phyloP scores from a whole-genome alignment of 2,329 filamentous ascomycete genomes.

The Coniochaeta ligniaria region DNA sequence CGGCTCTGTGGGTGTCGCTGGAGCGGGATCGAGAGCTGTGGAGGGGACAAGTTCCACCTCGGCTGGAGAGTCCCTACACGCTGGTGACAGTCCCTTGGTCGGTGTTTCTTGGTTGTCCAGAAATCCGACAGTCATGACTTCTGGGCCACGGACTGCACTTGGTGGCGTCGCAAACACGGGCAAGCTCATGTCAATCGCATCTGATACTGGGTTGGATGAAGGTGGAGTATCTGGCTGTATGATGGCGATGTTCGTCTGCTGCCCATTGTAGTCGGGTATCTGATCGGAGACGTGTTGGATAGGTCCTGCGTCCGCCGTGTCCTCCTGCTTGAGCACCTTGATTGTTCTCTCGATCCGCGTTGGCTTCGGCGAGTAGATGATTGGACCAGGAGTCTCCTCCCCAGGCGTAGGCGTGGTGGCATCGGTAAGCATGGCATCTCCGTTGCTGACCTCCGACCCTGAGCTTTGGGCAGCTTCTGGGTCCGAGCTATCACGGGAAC shows the following conservation, averaged over 20 bases:
- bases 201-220: neutral
- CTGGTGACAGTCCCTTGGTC: neutral
- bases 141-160: neutral
- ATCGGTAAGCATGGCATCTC: constrained; percentile 29
- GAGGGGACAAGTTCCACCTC: neutral
- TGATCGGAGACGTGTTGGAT: constrained; percentile 9
- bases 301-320: constrained; percentile 13
- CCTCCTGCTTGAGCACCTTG: constrained; percentile 23
- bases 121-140: neutral
- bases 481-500: constrained; percentile 32
- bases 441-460: constrained; percentile 23
- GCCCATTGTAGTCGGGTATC: neutral
- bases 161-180: neutral
- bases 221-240: neutral
- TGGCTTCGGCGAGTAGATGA: constrained; percentile 24
- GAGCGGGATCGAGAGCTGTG: neutral
- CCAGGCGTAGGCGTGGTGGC: constrained; percentile 39
- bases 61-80: neutral
- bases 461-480: constrained; percentile 19
- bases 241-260: neutral
- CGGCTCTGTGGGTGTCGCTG: neutral
- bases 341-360: constrained; percentile 21
- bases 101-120: neutral
- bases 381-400: constrained; percentile 34
- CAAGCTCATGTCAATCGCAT: neutral